Evolutionary conservation across 2,329 filamentous ascomycete genomes (phyloP), one percentile per base, ranked within the genome.

Genomic region (Leptodontidium sp.): DNA sequence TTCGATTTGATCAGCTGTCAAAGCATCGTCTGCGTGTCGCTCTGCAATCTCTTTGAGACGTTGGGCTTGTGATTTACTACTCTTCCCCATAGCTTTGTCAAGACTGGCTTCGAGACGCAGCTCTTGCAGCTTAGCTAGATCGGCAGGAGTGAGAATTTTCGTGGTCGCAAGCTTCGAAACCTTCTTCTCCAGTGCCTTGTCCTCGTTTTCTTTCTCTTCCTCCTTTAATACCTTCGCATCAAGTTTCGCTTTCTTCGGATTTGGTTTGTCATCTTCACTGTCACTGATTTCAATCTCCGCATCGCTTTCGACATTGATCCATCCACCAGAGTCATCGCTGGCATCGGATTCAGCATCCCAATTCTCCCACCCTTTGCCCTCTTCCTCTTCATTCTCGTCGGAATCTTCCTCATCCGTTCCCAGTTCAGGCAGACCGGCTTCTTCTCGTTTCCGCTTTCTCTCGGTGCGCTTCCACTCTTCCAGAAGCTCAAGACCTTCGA

Each of bases 381-480:
- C 72, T 53, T 73, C 71, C 12, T 67, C 70, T 26, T 70, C 70
- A 65, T 87, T 86, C 49, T 88, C 87, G 35, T 86, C 87, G 9
- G 88, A 86, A 32, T 88, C 85, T 47, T 87, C 85, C 45, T 88
- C 88, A 35, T 88, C 89, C 40, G 85, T 88, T 47, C 84, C 88
- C 53, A 84, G 84, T 6, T 84, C 87, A 0, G 88, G 83, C 2
- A 93, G 82, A 24, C 90, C 92, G 75, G 87, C 88, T 74, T 91
- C 93, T 26, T 86, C 85, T 58, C 88, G 86, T 80, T 90, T 94
- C 78, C 89, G 88, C 79, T 89, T 88, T 77, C 88, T 89, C 80
- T 98, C 93, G 74, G 98, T 93, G 70, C 94, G 92, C 81, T 98
- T 98, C 91, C 93, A 98, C 80, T 93, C 89, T 78, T 93, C 94